Percentiles rank a stretch among this genome's conserved stretches.
Evolutionary conservation across 169 alveolate genomes (phyloP).

Genomic region (Cardiosporidium cionae): DNA sequence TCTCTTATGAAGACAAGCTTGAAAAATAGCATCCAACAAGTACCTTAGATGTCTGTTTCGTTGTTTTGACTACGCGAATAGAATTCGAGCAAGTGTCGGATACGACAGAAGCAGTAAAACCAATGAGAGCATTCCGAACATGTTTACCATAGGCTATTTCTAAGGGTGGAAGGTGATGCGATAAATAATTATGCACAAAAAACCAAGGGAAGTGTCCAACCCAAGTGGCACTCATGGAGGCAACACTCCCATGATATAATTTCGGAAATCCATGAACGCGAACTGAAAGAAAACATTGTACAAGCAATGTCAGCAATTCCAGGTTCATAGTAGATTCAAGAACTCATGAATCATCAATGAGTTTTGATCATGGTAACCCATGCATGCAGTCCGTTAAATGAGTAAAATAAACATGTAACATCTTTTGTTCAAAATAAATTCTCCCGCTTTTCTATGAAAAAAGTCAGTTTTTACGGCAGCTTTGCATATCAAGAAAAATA

Average conservation of each 20-base stretch:
- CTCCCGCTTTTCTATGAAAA: no score
- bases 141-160: slow-evolving; percentile 30
- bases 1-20: neutral
- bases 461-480: no score
- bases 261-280: slow-evolving; percentile 43
- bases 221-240: slow-evolving; percentile 51
- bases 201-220: slow-evolving; percentile 81
- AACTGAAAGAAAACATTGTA: slow-evolving; percentile 11
- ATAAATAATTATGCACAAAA: slow-evolving; percentile 60
- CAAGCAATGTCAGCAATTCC: neutral
- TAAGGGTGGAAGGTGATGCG: slow-evolving; percentile 53
- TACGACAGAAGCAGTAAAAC: slow-evolving; percentile 58
- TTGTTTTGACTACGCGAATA: slow-evolving; percentile 67
- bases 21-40: neutral
- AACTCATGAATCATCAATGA: neutral
- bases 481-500: no score
- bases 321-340: neutral
- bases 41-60: slow-evolving; percentile 48
- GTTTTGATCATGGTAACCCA: neutral
- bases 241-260: slow-evolving; percentile 56
- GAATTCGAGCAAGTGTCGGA: slow-evolving; percentile 66
- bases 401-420: neutral
- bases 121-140: slow-evolving; percentile 61
- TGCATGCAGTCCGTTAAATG: neutral
- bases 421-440: no score